Conservation (phyloP, 2,329 filamentous ascomycete species). For the Diaporthe citrichinensis region DNA sequence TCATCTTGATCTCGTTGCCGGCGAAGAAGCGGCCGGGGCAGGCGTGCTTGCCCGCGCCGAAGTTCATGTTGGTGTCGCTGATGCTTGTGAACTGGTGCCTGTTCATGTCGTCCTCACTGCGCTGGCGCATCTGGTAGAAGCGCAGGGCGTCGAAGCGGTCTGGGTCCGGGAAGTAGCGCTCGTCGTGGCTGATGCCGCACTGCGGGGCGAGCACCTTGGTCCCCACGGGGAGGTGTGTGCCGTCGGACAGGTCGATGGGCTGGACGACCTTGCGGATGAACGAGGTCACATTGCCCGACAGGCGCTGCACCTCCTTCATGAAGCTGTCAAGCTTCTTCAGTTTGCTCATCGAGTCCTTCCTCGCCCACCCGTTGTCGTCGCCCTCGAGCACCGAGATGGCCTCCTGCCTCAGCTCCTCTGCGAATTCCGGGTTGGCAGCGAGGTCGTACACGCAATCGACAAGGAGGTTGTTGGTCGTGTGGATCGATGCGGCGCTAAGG, state of each 20-base stretch:
- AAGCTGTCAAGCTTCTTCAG: slow-evolving; percentile 64
- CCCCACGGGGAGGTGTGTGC: slow-evolving; percentile 58
- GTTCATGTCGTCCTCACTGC: slow-evolving; percentile 54
- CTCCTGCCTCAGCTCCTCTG: slow-evolving; percentile 64
- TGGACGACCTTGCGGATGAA: slow-evolving; percentile 63
- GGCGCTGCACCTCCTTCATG: slow-evolving; percentile 60
- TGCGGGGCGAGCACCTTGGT: slow-evolving; percentile 59
- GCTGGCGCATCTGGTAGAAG: slow-evolving; percentile 61
- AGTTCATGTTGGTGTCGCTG: slow-evolving; percentile 59
- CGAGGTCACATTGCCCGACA: slow-evolving; percentile 59
- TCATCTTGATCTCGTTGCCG: slow-evolving; percentile 60
- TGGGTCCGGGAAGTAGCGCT: slow-evolving; percentile 56
- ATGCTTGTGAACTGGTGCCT: slow-evolving; percentile 60
- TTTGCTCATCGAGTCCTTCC: slow-evolving; percentile 59
- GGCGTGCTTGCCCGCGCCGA: slow-evolving; percentile 62
- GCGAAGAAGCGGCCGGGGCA: slow-evolving; percentile 66
- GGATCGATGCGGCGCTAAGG: slow-evolving; percentile 60
- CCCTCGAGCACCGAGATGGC: slow-evolving; percentile 58
- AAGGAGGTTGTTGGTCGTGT: slow-evolving; percentile 60
- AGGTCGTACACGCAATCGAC: slow-evolving; percentile 67
- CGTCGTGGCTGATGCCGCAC: slow-evolving; percentile 58
- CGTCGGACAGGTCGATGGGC: slow-evolving; percentile 61
- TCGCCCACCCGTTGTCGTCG: slow-evolving; percentile 56
- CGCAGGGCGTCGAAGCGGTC: slow-evolving; percentile 64
- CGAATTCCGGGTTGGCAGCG: slow-evolving; percentile 60